These are phyloP conservation scores for Fusarium haematococcum DNA, from an alignment of 2,329 filamentous ascomycete genomes.

Conservation along the genomic window DNA sequence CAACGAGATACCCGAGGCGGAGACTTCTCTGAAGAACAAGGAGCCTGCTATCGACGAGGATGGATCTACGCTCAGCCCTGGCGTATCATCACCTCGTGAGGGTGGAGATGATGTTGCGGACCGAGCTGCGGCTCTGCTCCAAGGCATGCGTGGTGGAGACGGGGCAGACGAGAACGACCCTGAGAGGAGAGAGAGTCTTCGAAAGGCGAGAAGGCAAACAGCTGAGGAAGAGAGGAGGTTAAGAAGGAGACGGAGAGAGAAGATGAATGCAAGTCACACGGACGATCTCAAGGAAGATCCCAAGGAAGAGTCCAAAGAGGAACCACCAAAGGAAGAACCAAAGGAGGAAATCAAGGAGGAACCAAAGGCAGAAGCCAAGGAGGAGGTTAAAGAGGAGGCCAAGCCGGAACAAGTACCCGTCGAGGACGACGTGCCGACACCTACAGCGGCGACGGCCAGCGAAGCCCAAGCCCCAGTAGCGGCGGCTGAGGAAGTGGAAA, in stretches of 20 bases:
- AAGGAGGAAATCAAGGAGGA: slow-evolving; percentile 26
- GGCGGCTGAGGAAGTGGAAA: slow-evolving; percentile 28
- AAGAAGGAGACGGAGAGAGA: slow-evolving; percentile 75
- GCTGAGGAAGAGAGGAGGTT: slow-evolving; percentile 82
- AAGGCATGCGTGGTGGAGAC: slow-evolving; percentile 80
- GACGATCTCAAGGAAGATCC: slow-evolving; percentile 44
- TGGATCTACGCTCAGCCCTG: slow-evolving; percentile 64
- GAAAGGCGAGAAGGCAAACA: slow-evolving; percentile 73
- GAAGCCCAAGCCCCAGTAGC: neutral
- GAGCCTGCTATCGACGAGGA: slow-evolving; percentile 60
- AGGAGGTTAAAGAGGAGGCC: slow-evolving; percentile 22
- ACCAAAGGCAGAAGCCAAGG: slow-evolving; percentile 23
- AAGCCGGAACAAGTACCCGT: slow-evolving; percentile 7
- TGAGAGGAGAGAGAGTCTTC: slow-evolving; percentile 69
- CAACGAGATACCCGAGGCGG: slow-evolving; percentile 70
- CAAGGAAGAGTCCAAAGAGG: slow-evolving; percentile 35
- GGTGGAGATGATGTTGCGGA: slow-evolving; percentile 82
- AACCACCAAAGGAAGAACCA: slow-evolving; percentile 23
- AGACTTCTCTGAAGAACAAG: slow-evolving; percentile 52
- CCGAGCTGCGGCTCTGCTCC: slow-evolving; percentile 83
- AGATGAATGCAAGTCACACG: slow-evolving; percentile 56
- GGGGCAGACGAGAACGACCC: slow-evolving; percentile 63
- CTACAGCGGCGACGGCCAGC: slow-evolving; percentile 29
- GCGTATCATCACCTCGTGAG: slow-evolving; percentile 56
- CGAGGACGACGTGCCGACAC: slow-evolving; percentile 36